These are phyloP conservation scores for Pyrenophora graminea DNA, from an alignment of 2,329 filamentous ascomycete species.

Conservation along the genomic window DNA sequence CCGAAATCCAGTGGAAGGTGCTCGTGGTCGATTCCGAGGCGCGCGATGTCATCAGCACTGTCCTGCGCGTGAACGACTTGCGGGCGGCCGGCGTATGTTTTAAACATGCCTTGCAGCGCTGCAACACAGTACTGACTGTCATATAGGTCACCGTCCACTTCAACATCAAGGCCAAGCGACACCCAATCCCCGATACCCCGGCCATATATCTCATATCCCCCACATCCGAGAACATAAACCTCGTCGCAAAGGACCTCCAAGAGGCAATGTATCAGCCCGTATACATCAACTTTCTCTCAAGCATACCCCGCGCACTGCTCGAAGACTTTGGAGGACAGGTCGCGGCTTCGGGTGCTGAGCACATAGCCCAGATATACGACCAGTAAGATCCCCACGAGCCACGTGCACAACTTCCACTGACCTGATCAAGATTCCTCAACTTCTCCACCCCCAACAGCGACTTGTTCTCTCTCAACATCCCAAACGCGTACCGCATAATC, in stretches of 20 bases:
- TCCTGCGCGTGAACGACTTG: conserved; percentile 90
- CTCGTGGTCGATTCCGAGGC: conserved; percentile 92
- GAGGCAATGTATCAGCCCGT: conserved; percentile 84
- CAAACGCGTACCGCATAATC: conserved; percentile 85
- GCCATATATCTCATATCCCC: conserved; percentile 97
- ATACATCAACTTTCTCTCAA: conserved; percentile 96
- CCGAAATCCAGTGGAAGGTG: conserved; percentile 53
- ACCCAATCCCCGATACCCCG: conserved; percentile 77
- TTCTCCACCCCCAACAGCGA: conserved; percentile 2
- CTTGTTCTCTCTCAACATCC: conserved; percentile 62
- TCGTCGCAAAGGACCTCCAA: conserved; percentile 83
- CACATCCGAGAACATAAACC: conserved; percentile 75
- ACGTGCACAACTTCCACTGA: too few species aligned
- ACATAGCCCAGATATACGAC: conserved; percentile 90
- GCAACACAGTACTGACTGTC: conserved; percentile 68
- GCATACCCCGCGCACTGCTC: conserved; percentile 83
- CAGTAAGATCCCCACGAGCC: conserved; percentile 52
- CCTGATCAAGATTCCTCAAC: not conserved
- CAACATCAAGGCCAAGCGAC: conserved; percentile 77
- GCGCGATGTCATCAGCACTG: conserved; percentile 94
- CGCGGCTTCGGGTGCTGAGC: conserved; percentile 79
- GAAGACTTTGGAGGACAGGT: conserved; percentile 92
- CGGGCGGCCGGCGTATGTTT: conserved; percentile 74
- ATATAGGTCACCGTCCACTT: conserved; percentile 39
- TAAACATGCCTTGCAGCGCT: not conserved